Conservation (phyloP, 2,329 filamentous ascomycete species). For the Fusarium sambucinum region DNA sequence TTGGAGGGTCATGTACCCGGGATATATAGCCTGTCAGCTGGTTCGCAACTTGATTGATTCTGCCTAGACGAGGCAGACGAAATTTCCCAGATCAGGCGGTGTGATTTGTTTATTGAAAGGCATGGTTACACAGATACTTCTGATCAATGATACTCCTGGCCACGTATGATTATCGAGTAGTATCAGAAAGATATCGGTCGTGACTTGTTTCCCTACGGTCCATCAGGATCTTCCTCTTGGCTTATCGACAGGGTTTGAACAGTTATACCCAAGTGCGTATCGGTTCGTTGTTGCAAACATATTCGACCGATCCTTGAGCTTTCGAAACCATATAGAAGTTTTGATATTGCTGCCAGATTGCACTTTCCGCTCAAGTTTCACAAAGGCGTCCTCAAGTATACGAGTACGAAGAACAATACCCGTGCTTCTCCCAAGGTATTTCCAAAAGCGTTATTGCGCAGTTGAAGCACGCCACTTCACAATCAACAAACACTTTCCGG, state of each 20-base stretch:
- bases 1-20: constrained; percentile 20
- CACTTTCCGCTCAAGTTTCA: constrained; percentile 4
- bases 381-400: constrained; percentile 6
- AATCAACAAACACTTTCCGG: constrained; percentile 16
- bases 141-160: constrained; percentile 22
- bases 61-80: constrained; percentile 35
- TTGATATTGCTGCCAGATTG: neutral
- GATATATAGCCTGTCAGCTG: constrained; percentile 39
- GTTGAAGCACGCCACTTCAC: constrained; percentile 23
- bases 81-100: constrained; percentile 30
- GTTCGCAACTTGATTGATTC: constrained; percentile 34
- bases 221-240: neutral
- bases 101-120: constrained; percentile 24
- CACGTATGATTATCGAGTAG: neutral
- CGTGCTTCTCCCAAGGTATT: neutral
- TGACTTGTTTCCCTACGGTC: constrained; percentile 1
- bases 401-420: neutral
- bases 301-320: neutral
- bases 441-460: constrained; percentile 16
- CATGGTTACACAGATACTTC: constrained; percentile 23
- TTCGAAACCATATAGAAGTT: neutral
- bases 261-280: constrained; percentile 1
- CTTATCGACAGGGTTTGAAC: neutral
- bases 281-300: neutral
- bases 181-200: constrained; percentile 3